Conservation (phyloP, 2,329 filamentous ascomycete genomes). For the Dothideomycetidae sp. region DNA sequence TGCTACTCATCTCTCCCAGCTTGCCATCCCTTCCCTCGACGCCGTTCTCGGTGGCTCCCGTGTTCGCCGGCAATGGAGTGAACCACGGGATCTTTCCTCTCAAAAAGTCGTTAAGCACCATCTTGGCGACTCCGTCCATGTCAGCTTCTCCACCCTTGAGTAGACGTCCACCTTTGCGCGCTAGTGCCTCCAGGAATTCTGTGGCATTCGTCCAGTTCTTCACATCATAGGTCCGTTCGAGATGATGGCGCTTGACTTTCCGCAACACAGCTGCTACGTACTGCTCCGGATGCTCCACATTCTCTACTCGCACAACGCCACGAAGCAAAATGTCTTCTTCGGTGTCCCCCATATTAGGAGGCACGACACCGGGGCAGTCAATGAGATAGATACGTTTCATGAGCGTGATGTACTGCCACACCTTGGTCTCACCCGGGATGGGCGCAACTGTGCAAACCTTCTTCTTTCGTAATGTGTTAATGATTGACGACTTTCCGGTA, state of each 20-base stretch:
- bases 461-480: slow-evolving; percentile 90
- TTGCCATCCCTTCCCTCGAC: slow-evolving; percentile 58
- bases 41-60: slow-evolving; percentile 35
- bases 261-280: slow-evolving; percentile 75
- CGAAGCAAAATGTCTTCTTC: slow-evolving; percentile 79
- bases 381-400: slow-evolving; percentile 94
- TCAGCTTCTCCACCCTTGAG: slow-evolving; percentile 91
- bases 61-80: slow-evolving; percentile 56
- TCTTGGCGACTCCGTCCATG: slow-evolving; percentile 86
- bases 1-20: slow-evolving; percentile 63
- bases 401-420: slow-evolving; percentile 93
- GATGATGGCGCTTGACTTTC: slow-evolving; percentile 70
- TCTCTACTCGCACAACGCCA: slow-evolving; percentile 87
- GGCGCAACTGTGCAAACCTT: slow-evolving; percentile 88
- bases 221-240: slow-evolving; percentile 86
- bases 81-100: slow-evolving; percentile 95
- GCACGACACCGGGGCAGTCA: slow-evolving; percentile 92
- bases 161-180: slow-evolving; percentile 72
- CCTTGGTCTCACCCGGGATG: slow-evolving; percentile 91
- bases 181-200: slow-evolving; percentile 75
- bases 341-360: slow-evolving; percentile 69
- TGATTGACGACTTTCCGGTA: slow-evolving; percentile 89
- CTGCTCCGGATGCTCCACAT: slow-evolving; percentile 90
- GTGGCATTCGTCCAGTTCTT: slow-evolving; percentile 62
- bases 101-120: slow-evolving; percentile 93